Conservation (phyloP, 2,329 filamentous ascomycete genomes). For the Tolypocladium endophyticum region DNA sequence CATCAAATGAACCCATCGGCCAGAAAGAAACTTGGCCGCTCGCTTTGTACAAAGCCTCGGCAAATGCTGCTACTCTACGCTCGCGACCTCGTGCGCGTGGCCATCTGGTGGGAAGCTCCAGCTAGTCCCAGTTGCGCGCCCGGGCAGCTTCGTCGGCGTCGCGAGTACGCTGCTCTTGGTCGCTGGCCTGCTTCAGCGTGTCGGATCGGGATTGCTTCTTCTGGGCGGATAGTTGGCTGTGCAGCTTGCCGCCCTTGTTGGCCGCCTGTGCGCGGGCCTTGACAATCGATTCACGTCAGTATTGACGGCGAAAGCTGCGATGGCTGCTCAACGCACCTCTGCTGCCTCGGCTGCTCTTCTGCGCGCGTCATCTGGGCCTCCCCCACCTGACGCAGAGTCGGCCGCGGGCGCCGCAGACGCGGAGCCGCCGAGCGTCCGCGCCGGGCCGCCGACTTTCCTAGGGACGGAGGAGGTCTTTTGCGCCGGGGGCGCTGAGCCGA, state of each 20-base stretch:
- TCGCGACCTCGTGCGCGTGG: neutral
- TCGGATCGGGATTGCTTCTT: constrained; percentile 61
- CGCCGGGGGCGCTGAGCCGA: constrained; percentile 44
- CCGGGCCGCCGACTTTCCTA: constrained; percentile 42
- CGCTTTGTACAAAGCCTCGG: neutral
- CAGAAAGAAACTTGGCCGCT: neutral
- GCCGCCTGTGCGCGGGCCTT: constrained; percentile 62
- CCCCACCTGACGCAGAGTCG: constrained; percentile 10
- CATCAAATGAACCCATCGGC: neutral
- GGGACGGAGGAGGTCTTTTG: constrained; percentile 40
- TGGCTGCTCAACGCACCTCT: constrained; percentile 49
- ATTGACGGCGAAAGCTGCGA: neutral
- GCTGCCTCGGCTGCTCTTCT: constrained; percentile 70
- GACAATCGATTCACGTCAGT: constrained; percentile 1
- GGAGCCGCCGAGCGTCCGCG: constrained; percentile 54
- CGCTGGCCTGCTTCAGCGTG: constrained; percentile 57
- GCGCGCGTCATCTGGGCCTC: constrained; percentile 47
- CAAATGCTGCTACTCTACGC: neutral
- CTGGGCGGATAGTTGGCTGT: constrained; percentile 61
- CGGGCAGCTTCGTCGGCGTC: constrained; percentile 52
- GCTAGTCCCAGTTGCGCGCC: constrained; percentile 23
- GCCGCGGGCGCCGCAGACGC: constrained; percentile 6
- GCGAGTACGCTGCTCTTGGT: constrained; percentile 52
- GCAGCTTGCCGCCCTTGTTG: constrained; percentile 54
- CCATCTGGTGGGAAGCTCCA: neutral